Conservation (phyloP, 2,329 filamentous ascomycete species). For the Diaporthe humulicola region DNA sequence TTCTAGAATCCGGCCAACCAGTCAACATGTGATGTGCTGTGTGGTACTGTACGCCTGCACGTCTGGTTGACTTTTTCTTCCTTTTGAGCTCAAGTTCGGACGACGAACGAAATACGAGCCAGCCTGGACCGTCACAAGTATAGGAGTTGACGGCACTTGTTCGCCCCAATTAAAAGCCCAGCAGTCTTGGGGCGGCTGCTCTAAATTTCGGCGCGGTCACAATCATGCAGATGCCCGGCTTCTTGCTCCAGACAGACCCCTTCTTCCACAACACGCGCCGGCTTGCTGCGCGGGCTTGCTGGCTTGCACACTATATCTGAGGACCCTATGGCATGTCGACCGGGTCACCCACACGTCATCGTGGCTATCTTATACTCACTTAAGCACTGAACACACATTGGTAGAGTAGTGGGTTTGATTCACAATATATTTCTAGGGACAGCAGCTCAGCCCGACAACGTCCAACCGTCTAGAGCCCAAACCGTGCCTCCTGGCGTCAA, state of each 20-base stretch:
- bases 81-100: slow-evolving; percentile 14
- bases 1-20: background rate
- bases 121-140: slow-evolving; percentile 23
- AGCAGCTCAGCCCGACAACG: background rate
- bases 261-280: background rate
- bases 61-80: background rate
- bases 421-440: background rate
- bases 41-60: too few relatives aligned
- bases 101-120: slow-evolving; percentile 23
- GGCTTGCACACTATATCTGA: background rate
- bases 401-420: background rate
- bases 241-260: slow-evolving; percentile 17
- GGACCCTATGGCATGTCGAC: background rate
- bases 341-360: background rate
- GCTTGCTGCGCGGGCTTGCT: background rate
- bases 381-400: background rate
- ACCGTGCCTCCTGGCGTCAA: background rate
- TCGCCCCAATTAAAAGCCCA: slow-evolving; percentile 12
- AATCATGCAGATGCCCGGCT: slow-evolving; percentile 14
- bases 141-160: slow-evolving; percentile 13
- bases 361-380: background rate
- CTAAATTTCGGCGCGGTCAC: slow-evolving; percentile 17
- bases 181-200: slow-evolving; percentile 6
- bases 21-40: slow-evolving; percentile 7
- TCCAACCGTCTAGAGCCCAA: background rate